Evolutionary conservation across 768 basidiomycete species (phyloP), one percentile per base, ranked within the genome.

Genomic region (Amanita exitialis): DNA sequence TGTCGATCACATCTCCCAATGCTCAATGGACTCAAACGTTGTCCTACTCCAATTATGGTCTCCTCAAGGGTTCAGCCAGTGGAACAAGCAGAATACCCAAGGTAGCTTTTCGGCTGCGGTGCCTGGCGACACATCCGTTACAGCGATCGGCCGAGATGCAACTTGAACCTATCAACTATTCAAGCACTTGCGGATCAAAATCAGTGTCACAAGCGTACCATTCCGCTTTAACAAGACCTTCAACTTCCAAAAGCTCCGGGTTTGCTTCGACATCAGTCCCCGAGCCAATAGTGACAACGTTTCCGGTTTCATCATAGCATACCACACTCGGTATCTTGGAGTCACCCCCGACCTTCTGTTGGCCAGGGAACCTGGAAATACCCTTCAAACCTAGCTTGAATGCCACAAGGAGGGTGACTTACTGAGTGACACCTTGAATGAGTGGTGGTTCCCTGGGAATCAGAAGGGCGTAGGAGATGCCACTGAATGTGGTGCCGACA

Each of bases 401-500:
- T 30, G 30, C 20, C 51, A 45, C 6, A 53, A 50, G 12, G 44
- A 30, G 12, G 42, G 12, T 20, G 42, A 53, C 48, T 34, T 54
- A 63, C 67, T 58, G 61, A 39, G 57, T 74, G 59, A 73, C 71
- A n/a, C 66, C 68, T 27, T 62, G 58, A 18, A 73, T 73, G 16
- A 59, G 54, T 3, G 65, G 65, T 10, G 59, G 52, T 49, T 61
- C 48, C 0, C 63, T 65, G 4, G 66, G 65, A 44, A 66, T 63
- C 16, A 74, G 58, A 44, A 74, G 65, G 43, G 62, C 61, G 45
- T 39, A 38, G 10, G 10, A 47, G 10, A 78, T 63, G 4, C 74
- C 74, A 30, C 75, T 76, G 42, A 62, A 76, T 1, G 74, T 78
- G 1, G 73, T 79, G 5, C 77, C 77, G 2, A 79, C 59, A 49